phyloP scores from a whole-genome alignment of 2,329 filamentous ascomycete genomes.

The Ophiostoma himal-ulmi region DNA sequence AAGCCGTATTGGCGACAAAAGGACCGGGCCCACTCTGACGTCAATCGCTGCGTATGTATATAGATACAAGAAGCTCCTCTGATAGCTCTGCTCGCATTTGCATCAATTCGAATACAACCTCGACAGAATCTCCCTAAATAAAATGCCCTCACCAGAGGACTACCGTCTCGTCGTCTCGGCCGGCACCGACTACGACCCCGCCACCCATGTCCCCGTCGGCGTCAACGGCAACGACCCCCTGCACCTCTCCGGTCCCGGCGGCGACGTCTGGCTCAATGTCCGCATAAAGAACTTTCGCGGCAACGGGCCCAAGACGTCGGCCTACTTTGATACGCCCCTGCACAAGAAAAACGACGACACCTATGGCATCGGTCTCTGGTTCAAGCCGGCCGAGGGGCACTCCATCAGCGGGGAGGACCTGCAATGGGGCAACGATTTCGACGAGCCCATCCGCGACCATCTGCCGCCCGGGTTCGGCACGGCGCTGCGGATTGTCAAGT shows the following conservation, averaged over 20 bases:
- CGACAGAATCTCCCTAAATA: neutral
- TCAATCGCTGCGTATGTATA: neutral
- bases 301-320: slow-evolving; percentile 54
- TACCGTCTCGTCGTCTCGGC: slow-evolving; percentile 80
- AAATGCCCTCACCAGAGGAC: slow-evolving; percentile 40
- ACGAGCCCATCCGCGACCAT: slow-evolving; percentile 77
- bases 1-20: neutral
- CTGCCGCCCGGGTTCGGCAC: slow-evolving; percentile 82
- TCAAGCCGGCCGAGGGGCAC: slow-evolving; percentile 49
- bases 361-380: slow-evolving; percentile 76
- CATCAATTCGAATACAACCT: neutral
- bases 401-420: slow-evolving; percentile 63
- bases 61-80: neutral
- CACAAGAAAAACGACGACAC: slow-evolving; percentile 66
- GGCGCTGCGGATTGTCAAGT: slow-evolving; percentile 78
- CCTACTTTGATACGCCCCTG: slow-evolving; percentile 68
- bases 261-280: slow-evolving; percentile 65
- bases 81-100: neutral
- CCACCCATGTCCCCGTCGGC: slow-evolving; percentile 65
- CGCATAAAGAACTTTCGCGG: slow-evolving; percentile 63
- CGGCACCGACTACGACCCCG: slow-evolving; percentile 66
- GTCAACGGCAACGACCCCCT: slow-evolving; percentile 66
- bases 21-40: slow-evolving; percentile 12
- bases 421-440: slow-evolving; percentile 94
- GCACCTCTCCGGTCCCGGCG: slow-evolving; percentile 56